These are phyloP conservation scores for Vicia villosa DNA, from an alignment of 306 rosid genomes.

Conservation along the genomic window DNA sequence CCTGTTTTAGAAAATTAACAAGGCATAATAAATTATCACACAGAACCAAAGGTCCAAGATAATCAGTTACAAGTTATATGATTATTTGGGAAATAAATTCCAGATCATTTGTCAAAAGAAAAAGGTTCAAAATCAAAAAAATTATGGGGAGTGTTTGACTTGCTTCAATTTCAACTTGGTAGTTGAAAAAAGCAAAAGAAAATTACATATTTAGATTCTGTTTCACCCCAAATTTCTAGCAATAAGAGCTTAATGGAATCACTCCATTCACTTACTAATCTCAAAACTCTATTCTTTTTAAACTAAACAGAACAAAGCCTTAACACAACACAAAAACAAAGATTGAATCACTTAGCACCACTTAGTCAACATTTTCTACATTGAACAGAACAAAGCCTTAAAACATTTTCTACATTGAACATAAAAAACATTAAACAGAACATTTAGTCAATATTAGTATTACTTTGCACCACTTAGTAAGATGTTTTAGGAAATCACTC, in stretches of 20 bases:
- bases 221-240: conserved; percentile 4
- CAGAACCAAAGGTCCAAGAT: background rate
- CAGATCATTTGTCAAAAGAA: too few relatives aligned
- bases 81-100: background rate
- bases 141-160: background rate
- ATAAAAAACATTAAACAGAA: too few relatives aligned
- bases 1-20: conserved; percentile 50
- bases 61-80: background rate
- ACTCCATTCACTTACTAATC: background rate
- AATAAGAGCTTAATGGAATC: background rate
- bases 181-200: background rate
- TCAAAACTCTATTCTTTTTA: background rate
- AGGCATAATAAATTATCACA: conserved; percentile 17
- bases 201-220: background rate
- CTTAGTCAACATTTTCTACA: too few relatives aligned
- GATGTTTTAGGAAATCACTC: conserved; percentile 40
- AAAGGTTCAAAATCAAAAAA: background rate
- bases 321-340: background rate
- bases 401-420: too few relatives aligned
- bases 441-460: too few relatives aligned
- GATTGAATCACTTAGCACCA: background rate
- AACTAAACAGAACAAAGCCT: background rate
- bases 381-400: too few relatives aligned
- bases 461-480: too few relatives aligned
- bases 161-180: background rate